Percentiles rank a stretch among this genome's conserved stretches.
phyloP scores from a whole-genome alignment of 2,329 filamentous ascomycete species.

The Trichoderma sp. region DNA sequence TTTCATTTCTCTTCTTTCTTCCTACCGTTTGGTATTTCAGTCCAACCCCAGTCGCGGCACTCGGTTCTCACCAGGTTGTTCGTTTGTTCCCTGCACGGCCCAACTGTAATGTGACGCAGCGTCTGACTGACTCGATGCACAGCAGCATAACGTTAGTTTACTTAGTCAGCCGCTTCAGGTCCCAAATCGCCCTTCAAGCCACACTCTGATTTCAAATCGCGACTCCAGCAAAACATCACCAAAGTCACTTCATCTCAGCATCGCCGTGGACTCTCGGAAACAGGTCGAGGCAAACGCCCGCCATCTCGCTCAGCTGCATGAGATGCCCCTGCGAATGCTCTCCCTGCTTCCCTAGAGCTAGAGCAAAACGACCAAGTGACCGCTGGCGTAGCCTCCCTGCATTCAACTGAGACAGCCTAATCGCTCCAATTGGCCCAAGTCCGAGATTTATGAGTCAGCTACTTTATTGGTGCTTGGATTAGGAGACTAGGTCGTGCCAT shows the following conservation, averaged over 20 bases:
- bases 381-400: background rate
- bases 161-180: background rate
- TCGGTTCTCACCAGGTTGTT: background rate
- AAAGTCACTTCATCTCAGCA: background rate
- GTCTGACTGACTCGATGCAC: background rate
- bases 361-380: background rate
- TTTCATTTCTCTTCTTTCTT: background rate
- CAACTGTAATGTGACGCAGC: background rate
- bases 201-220: background rate
- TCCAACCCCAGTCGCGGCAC: background rate
- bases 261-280: background rate
- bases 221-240: background rate
- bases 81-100: background rate
- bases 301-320: background rate
- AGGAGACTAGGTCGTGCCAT: background rate
- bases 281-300: background rate
- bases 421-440: background rate
- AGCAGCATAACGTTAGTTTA: background rate
- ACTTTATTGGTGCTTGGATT: background rate
- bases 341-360: background rate
- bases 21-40: background rate
- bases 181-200: background rate
- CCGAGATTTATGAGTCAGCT: background rate
- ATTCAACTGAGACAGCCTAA: background rate
- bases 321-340: background rate